These are phyloP conservation scores for Periconia sp. DNA, from an alignment of 2,329 filamentous ascomycete genomes.

Conservation along the genomic window DNA sequence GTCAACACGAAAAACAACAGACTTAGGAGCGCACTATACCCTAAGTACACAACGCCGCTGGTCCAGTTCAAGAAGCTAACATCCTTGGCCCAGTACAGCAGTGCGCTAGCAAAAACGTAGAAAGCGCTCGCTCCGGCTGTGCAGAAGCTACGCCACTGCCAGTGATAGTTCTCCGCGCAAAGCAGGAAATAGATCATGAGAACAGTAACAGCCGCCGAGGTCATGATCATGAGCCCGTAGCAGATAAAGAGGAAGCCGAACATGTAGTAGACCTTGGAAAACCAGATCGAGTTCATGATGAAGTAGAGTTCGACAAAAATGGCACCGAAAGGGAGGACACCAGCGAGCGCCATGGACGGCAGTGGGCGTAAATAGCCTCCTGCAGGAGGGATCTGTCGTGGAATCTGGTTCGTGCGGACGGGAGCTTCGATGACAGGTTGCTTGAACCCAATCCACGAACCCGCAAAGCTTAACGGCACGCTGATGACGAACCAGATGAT, in stretches of 20 bases:
- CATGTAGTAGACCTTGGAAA: constrained; percentile 99
- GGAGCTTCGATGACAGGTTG: constrained; percentile 72
- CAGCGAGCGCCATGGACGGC: constrained; percentile 90
- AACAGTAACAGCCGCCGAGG: constrained; percentile 88
- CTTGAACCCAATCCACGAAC: constrained; percentile 93
- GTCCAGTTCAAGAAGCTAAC: constrained; percentile 84
- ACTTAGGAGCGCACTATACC: constrained; percentile 88
- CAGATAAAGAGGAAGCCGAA: constrained; percentile 98
- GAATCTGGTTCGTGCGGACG: constrained; percentile 96
- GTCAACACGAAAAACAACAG: constrained; percentile 93
- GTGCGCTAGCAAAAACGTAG: constrained; percentile 90
- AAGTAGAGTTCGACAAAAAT: constrained; percentile 99
- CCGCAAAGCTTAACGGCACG: constrained; percentile 85
- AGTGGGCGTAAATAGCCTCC: constrained; percentile 83
- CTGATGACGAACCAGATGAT: constrained; percentile 97
- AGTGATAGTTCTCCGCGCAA: constrained; percentile 96
- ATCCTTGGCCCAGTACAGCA: constrained; percentile 90
- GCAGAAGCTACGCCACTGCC: constrained; percentile 96
- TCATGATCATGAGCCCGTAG: constrained; percentile 97
- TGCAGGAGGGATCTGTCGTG: constrained; percentile 88
- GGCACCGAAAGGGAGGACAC: constrained; percentile 90
- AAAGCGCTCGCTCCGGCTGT: constrained; percentile 87
- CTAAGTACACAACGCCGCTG: constrained; percentile 88
- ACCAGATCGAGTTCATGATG: constrained; percentile 99
- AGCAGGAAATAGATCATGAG: constrained; percentile 96